Conservation (phyloP, 164 flowering plant species). For the Pachysandra terminalis region DNA sequence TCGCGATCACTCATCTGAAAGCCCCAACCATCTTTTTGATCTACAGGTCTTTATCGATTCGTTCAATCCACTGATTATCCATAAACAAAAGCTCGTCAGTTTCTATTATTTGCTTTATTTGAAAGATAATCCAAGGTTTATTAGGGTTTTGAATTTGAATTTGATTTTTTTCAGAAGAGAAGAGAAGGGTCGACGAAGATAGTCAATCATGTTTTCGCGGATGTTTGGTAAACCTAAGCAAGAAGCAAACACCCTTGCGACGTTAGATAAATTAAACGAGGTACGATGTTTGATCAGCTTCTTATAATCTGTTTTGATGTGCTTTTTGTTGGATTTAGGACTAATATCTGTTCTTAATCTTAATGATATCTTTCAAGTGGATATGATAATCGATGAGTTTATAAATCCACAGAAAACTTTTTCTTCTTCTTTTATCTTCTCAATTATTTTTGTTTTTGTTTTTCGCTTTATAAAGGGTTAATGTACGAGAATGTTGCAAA, state of each 20-base stretch:
- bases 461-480: too few relatives aligned
- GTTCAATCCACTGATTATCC: background rate
- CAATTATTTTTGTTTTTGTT: too few relatives aligned
- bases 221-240: slow-evolving; percentile 43
- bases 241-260: slow-evolving; percentile 34
- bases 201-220: slow-evolving; percentile 33
- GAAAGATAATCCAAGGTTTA: background rate
- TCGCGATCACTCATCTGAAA: too few relatives aligned
- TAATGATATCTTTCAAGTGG: too few relatives aligned
- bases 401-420: too few relatives aligned
- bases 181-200: background rate
- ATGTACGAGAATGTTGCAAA: too few relatives aligned
- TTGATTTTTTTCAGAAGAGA: background rate
- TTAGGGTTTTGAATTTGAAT: background rate
- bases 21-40: background rate
- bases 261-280: slow-evolving; percentile 39
- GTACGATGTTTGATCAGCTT: slow-evolving; percentile 14
- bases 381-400: too few relatives aligned
- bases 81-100: background rate
- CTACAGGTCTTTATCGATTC: background rate
- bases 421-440: too few relatives aligned
- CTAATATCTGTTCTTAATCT: too few relatives aligned
- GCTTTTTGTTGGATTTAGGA: slow-evolving; percentile 2
- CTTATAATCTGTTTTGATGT: too few relatives aligned
- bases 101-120: background rate